Evolutionary conservation across 768 basidiomycete genomes (phyloP).

Genomic region (Agaricus sinodeliciosus): DNA sequence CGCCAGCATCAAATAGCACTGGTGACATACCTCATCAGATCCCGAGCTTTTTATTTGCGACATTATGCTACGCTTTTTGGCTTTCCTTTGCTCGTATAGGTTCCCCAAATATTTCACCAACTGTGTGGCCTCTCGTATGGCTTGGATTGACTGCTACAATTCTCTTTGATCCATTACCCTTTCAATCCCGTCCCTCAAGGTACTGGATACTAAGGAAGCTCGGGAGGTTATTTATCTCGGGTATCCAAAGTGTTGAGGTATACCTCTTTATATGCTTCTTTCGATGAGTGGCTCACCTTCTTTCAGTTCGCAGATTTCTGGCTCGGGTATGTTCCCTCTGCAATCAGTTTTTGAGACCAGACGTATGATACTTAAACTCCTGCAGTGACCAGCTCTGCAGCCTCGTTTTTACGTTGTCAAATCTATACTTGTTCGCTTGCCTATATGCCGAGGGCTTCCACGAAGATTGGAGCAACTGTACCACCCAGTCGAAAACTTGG

Average conservation of each 20-base stretch:
- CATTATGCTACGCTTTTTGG: slow-evolving; percentile 78
- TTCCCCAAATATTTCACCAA: slow-evolving; percentile 46
- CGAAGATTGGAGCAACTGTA: slow-evolving; percentile 39
- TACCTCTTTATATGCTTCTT: slow-evolving; percentile 14
- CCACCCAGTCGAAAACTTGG: slow-evolving; percentile 47
- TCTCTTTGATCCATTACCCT: slow-evolving; percentile 71
- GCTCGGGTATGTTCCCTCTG: slow-evolving; percentile 55
- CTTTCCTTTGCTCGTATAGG: slow-evolving; percentile 71
- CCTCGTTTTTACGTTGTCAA: slow-evolving; percentile 66
- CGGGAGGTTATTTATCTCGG: slow-evolving; percentile 60
- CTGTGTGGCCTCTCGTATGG: slow-evolving; percentile 81
- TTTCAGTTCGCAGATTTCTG: slow-evolving; percentile 80
- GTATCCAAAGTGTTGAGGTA: slow-evolving; percentile 71
- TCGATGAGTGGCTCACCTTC: slow-evolving; percentile 8
- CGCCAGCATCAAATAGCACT: neutral
- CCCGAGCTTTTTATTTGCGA: slow-evolving; percentile 71
- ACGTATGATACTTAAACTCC: neutral
- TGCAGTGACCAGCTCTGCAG: slow-evolving; percentile 78
- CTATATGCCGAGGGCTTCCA: slow-evolving; percentile 56
- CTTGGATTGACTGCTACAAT: slow-evolving; percentile 51
- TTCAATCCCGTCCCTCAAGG: slow-evolving; percentile 56
- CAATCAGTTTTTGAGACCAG: neutral
- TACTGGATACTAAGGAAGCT: slow-evolving; percentile 76
- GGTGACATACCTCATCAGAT: slow-evolving; percentile 35
- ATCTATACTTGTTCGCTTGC: slow-evolving; percentile 71